A percentile compares a stretch with the other conserved stretches of the same genome.
phyloP scores from a whole-genome alignment of 2,329 filamentous ascomycete genomes.

The Hypoxylon sp. region DNA sequence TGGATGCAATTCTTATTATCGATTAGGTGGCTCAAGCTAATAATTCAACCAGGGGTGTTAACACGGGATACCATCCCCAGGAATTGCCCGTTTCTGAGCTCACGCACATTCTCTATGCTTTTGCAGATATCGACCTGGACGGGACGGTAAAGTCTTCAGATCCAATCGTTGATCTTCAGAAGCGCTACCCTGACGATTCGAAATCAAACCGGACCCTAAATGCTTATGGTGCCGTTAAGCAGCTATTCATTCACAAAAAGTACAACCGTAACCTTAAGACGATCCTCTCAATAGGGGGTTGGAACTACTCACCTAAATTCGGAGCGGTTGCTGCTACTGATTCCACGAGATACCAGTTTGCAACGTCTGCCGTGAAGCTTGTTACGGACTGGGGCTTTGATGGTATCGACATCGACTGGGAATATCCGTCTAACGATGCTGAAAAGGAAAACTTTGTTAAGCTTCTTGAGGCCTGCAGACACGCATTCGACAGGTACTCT shows the following conservation, averaged over 20 bases:
- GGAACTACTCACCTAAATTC: conserved; percentile 82
- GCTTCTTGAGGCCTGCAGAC: conserved; percentile 61
- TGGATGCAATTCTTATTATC: conserved; percentile 31
- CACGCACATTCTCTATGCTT: conserved; percentile 79
- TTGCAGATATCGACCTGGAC: conserved; percentile 62
- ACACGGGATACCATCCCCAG: conserved; percentile 73
- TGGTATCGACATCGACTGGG: conserved; percentile 71
- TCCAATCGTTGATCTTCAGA: conserved; percentile 74
- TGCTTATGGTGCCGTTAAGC: conserved; percentile 83
- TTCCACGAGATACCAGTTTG: conserved; percentile 75
- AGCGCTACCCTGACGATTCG: conserved; percentile 77
- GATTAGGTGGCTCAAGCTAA: conserved; percentile 12
- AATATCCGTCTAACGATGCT: conserved; percentile 61
- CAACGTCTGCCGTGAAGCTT: conserved; percentile 75
- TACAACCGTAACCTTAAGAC: conserved; percentile 82
- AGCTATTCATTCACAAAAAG: conserved; percentile 83
- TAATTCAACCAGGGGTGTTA: conserved; percentile 56
- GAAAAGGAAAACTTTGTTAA: conserved; percentile 61
- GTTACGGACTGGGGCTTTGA: conserved; percentile 77
- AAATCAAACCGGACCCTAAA: conserved; percentile 70
- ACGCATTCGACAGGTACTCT: conserved; percentile 54
- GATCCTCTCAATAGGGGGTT: conserved; percentile 86
- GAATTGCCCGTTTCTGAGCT: conserved; percentile 77
- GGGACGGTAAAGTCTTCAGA: conserved; percentile 72
- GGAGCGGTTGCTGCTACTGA: conserved; percentile 72